Evolutionary conservation across 2,329 filamentous ascomycete genomes (phyloP).

Genomic region (Colletotrichum sp.): DNA sequence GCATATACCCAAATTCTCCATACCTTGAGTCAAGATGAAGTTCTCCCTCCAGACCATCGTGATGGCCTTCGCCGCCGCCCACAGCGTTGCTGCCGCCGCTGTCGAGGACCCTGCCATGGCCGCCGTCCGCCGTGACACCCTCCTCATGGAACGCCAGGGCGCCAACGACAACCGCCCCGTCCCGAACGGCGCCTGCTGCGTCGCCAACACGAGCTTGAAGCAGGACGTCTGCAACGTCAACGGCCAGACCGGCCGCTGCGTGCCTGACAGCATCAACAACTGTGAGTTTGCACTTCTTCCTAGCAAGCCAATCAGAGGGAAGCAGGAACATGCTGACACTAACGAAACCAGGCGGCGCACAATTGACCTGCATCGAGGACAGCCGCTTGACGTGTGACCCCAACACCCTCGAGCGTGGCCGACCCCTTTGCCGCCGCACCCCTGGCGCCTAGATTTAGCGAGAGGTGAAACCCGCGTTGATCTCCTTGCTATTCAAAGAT

Average conservation of each 20-base stretch:
- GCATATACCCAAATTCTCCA: neutral
- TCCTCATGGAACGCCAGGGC: conserved; percentile 34
- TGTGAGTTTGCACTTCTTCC: conserved; percentile 27
- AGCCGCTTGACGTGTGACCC: conserved; percentile 30
- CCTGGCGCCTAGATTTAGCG: neutral
- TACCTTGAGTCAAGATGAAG: conserved; percentile 29
- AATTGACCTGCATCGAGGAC: conserved; percentile 32
- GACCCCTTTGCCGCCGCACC: conserved; percentile 29
- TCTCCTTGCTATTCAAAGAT: neutral
- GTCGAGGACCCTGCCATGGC: conserved; percentile 23
- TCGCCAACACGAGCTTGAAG: conserved; percentile 37
- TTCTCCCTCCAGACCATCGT: conserved; percentile 27
- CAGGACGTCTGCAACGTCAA: conserved; percentile 39
- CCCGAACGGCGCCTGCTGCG: conserved; percentile 37
- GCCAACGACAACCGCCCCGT: conserved; percentile 37
- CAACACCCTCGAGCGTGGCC: conserved; percentile 30
- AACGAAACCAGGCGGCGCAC: conserved; percentile 21
- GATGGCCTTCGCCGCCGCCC: conserved; percentile 29
- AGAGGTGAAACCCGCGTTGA: neutral
- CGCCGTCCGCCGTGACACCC: conserved; percentile 24
- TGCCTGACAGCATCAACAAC: conserved; percentile 36
- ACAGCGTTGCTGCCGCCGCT: conserved; percentile 20
- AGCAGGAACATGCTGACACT: neutral
- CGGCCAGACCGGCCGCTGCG: conserved; percentile 36
- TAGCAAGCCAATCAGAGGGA: neutral